These are phyloP conservation scores for Chalciporus sphaerocephalus DNA, from an alignment of 768 basidiomycete genomes.

Conservation along the genomic window DNA sequence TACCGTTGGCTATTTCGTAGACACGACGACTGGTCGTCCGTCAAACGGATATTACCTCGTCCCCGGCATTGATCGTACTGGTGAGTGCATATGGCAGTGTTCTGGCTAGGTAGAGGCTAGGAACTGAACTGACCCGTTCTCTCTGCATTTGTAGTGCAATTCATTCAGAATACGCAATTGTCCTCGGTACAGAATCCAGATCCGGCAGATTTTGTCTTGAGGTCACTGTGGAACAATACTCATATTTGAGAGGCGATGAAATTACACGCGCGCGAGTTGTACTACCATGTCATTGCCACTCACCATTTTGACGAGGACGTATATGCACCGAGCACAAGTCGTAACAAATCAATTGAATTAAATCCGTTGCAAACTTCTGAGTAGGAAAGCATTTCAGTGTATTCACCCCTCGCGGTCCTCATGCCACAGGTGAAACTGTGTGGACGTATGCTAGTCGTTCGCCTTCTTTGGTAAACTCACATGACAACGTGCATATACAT, in stretches of 20 bases:
- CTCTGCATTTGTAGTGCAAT: slow-evolving; percentile 41
- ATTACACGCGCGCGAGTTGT: no score
- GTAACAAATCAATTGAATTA: no score
- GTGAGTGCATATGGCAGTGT: slow-evolving; percentile 29
- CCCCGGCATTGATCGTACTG: slow-evolving; percentile 49
- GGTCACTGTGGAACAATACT: slow-evolving; percentile 54
- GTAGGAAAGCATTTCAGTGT: no score
- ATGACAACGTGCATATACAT: no score
- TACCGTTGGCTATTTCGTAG: slow-evolving; percentile 51
- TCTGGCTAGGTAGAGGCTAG: not conserved
- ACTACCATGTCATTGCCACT: no score
- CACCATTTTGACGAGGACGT: no score
- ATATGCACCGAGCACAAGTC: no score
- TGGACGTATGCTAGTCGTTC: no score
- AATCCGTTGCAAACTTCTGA: no score
- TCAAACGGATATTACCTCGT: slow-evolving; percentile 53
- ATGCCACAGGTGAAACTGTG: no score
- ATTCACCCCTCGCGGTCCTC: no score
- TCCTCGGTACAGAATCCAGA: slow-evolving; percentile 37
- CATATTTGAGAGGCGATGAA: slow-evolving; percentile 22
- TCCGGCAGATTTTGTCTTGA: slow-evolving; percentile 44
- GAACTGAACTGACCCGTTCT: not conserved
- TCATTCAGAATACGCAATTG: slow-evolving; percentile 37
- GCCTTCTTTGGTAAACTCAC: no score
- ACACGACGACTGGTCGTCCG: slow-evolving; percentile 37